These are phyloP conservation scores for Boletus rubropictus DNA, from an alignment of 768 basidiomycete genomes.

Conservation along the genomic window DNA sequence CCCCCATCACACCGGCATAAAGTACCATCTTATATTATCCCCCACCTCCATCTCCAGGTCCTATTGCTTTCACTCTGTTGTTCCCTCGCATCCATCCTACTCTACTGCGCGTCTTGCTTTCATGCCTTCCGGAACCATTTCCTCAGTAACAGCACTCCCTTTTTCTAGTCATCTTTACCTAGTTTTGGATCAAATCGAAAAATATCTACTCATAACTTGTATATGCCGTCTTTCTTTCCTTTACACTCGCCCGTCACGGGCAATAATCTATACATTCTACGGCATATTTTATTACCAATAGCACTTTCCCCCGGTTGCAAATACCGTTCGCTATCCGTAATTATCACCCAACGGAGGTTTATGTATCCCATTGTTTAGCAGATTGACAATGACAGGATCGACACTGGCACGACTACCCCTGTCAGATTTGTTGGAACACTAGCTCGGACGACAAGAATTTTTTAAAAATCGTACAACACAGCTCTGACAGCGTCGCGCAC, in stretches of 20 bases:
- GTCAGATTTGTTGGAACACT: neutral
- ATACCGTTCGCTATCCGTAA: constrained; percentile 8
- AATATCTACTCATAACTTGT: constrained; percentile 23
- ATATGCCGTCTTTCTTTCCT: constrained; percentile 21
- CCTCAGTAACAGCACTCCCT: constrained; percentile 20
- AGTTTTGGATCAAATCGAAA: constrained; percentile 18
- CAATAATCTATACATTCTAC: constrained; percentile 29
- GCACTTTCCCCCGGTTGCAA: constrained; percentile 4
- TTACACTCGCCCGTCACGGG: constrained; percentile 22
- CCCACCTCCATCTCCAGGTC: constrained; percentile 7
- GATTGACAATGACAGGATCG: constrained; percentile 43
- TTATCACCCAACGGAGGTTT: constrained; percentile 42
- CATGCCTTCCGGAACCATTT: constrained; percentile 14
- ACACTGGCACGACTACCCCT: constrained; percentile 43
- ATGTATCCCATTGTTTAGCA: constrained; percentile 57
- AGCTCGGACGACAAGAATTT: neutral
- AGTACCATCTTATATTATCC: constrained; percentile 6
- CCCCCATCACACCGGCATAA: constrained; percentile 16
- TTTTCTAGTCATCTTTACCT: constrained; percentile 22
- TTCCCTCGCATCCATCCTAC: constrained; percentile 20
- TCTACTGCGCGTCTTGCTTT: constrained; percentile 22
- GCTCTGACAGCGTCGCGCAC: constrained; percentile 57
- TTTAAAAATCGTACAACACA: constrained; percentile 55
- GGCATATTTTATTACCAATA: constrained; percentile 20
- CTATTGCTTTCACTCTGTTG: constrained; percentile 17